These are phyloP conservation scores for Tolypocladium guangdongense DNA, from an alignment of 2,329 filamentous ascomycete genomes.

Conservation along the genomic window DNA sequence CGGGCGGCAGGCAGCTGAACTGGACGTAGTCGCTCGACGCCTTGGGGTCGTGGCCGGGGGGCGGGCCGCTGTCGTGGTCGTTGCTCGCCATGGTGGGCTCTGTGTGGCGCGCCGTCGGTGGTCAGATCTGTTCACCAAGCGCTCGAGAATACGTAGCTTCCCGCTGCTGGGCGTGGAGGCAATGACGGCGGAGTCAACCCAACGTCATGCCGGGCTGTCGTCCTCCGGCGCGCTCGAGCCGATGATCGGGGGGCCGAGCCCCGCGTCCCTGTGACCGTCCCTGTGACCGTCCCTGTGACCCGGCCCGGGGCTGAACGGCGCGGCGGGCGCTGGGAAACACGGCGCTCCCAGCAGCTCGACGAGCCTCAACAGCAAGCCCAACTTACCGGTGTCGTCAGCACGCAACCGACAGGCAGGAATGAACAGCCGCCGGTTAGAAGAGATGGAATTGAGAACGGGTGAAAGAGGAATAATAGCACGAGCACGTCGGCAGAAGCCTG, in stretches of 20 bases:
- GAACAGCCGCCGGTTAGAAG: not conserved
- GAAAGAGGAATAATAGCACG: no score
- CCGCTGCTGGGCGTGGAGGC: not conserved
- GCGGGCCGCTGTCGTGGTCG: conserved; percentile 10
- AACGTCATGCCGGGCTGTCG: not conserved
- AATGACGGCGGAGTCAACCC: not conserved
- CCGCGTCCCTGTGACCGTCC: not conserved
- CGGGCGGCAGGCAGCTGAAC: conserved; percentile 39
- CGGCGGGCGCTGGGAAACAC: not conserved
- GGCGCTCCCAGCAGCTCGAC: not conserved
- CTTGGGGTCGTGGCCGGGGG: conserved; percentile 28
- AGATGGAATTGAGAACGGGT: not conserved
- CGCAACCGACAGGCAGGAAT: not conserved
- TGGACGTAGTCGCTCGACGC: conserved; percentile 41
- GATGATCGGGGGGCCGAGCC: not conserved
- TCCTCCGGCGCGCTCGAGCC: not conserved
- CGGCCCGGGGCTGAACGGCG: not conserved
- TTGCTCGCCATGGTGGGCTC: conserved; percentile 14
- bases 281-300: not conserved
- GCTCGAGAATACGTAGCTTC: not conserved
- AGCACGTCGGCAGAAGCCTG: not conserved
- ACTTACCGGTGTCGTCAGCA: not conserved
- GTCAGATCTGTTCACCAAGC: not conserved
- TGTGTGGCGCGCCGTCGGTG: not conserved
- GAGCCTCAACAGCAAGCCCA: not conserved